These are phyloP conservation scores for Leishmania gerbilli DNA, from an alignment of 208 protist species.

Conservation along the genomic window DNA sequence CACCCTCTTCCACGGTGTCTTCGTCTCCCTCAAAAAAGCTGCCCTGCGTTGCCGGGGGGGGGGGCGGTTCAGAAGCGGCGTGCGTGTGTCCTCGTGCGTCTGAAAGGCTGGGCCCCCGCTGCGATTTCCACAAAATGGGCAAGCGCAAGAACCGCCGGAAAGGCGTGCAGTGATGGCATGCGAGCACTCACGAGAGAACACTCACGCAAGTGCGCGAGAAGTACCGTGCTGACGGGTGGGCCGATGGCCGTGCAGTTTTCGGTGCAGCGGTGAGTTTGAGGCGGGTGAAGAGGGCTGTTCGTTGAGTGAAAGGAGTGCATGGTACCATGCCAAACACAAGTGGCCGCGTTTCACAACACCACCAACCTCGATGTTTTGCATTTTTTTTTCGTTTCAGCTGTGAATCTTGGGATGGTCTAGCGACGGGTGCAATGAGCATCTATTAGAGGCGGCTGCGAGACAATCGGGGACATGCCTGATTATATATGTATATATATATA, in stretches of 20 bases:
- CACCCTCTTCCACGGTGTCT: rapidly evolving
- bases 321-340: background rate
- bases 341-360: background rate
- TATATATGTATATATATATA: background rate
- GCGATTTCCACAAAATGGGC: too few species aligned
- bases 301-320: background rate
- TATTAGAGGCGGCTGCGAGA: background rate
- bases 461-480: background rate
- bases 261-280: background rate
- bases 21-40: too few species aligned
- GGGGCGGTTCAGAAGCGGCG: background rate
- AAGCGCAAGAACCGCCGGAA: background rate
- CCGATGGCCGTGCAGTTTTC: background rate
- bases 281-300: background rate
- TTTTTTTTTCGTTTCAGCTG: background rate
- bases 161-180: background rate
- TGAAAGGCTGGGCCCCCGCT: too few species aligned
- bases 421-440: background rate
- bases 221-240: background rate
- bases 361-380: background rate
- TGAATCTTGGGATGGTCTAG: background rate
- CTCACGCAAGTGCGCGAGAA: background rate
- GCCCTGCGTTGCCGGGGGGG: background rate
- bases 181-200: background rate
- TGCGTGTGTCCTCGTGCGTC: too few species aligned